Percentiles rank a stretch among this genome's conserved stretches.
Conservation (phyloP, 2,329 filamentous ascomycete species). For the Ilyonectria mors-panacis region DNA sequence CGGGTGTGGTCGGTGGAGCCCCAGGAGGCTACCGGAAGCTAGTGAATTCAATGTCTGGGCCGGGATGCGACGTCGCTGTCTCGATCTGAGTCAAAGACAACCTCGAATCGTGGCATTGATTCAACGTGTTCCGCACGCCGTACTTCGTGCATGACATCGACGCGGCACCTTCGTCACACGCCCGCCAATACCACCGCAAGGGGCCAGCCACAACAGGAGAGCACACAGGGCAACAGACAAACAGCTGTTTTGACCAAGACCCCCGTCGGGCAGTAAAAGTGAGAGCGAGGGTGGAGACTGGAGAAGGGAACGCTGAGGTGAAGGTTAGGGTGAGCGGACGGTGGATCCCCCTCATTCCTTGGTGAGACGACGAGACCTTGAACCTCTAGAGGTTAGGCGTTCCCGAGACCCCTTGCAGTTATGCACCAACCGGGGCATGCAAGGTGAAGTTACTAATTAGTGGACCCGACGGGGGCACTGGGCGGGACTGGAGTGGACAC, state of each 20-base stretch:
- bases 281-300: constrained; percentile 17
- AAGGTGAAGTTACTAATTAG: background rate
- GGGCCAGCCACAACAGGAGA: constrained; percentile 1
- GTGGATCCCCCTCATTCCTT: constrained; percentile 30
- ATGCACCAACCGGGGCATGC: background rate
- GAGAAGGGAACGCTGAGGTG: constrained; percentile 26
- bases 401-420: constrained; percentile 42
- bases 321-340: constrained; percentile 26
- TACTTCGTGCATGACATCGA: too few species aligned
- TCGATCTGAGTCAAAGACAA: constrained; percentile 3
- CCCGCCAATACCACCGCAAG: background rate
- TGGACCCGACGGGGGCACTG: constrained; percentile 19
- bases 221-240: background rate
- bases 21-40: constrained; percentile 32
- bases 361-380: constrained; percentile 48
- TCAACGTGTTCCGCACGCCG: background rate
- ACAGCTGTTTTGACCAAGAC: constrained; percentile 8
- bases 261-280: constrained; percentile 21
- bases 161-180: background rate
- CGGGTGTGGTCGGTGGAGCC: constrained; percentile 30
- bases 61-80: constrained; percentile 13
- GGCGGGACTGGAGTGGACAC: background rate
- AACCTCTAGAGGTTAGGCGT: constrained; percentile 51
- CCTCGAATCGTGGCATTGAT: background rate
- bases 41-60: constrained; percentile 34